Percentiles rank a stretch among this genome's conserved stretches.
Evolutionary conservation across 176 grass and related monocot species (phyloP).

Genomic region (Musa schizocarpa): DNA sequence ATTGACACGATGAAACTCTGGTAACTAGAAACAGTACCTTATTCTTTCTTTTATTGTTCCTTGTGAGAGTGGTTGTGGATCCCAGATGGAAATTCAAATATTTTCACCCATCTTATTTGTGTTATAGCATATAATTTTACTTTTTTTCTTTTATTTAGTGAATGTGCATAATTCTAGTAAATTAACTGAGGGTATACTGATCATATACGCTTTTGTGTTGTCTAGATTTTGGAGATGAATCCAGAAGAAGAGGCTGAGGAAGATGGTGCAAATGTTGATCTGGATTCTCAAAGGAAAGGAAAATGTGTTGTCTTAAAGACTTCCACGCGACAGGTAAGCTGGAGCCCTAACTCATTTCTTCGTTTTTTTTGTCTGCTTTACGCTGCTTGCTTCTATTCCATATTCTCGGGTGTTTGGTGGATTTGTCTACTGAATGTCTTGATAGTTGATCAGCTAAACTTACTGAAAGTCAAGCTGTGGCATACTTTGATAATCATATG

Average conservation of each 20-base stretch:
- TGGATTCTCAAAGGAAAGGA: constrained; percentile 81
- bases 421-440: not conserved
- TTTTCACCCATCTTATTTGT: not conserved
- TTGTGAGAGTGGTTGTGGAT: not conserved
- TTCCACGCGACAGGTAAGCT: constrained; percentile 57
- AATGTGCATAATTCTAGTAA: not conserved
- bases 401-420: not conserved
- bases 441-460: not conserved
- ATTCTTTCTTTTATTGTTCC: not conserved
- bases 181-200: not conserved
- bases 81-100: not conserved
- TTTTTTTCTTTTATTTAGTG: not conserved
- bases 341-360: not conserved
- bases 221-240: constrained; percentile 93
- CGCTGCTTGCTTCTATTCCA: not conserved
- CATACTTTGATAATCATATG: not conserved
- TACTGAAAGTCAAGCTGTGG: not conserved
- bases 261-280: constrained; percentile 85
- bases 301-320: constrained; percentile 93
- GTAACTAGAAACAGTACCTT: not conserved
- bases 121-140: not conserved
- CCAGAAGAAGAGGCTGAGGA: constrained; percentile 85
- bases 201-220: not conserved
- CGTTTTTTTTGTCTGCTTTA: not conserved
- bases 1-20: not conserved